Evolutionary conservation across 2,329 filamentous ascomycete genomes (phyloP).

Genomic region (Lachnellula hyalina): DNA sequence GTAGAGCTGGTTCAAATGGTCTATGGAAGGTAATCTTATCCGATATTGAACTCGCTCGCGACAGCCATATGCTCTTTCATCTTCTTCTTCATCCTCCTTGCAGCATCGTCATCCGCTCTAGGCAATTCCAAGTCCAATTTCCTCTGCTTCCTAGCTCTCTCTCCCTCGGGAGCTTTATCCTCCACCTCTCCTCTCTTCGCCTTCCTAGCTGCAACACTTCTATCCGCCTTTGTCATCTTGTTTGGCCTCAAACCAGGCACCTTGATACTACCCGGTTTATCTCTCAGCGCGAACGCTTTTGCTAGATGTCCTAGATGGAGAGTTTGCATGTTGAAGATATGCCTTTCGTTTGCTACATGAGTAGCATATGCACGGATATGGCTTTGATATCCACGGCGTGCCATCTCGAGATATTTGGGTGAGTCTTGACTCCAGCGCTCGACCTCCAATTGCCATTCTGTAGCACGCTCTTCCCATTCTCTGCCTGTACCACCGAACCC

Average conservation of each 20-base stretch:
- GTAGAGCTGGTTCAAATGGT: not conserved
- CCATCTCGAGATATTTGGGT: slow-evolving; percentile 69
- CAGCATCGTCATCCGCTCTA: slow-evolving; percentile 49
- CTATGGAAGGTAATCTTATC: slow-evolving; percentile 33
- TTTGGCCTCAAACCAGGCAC: slow-evolving; percentile 40
- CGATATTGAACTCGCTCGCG: slow-evolving; percentile 65
- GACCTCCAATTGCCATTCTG: slow-evolving; percentile 60
- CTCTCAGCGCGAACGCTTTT: slow-evolving; percentile 86
- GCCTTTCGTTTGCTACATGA: slow-evolving; percentile 77
- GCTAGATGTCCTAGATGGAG: slow-evolving; percentile 89
- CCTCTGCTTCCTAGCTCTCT: slow-evolving; percentile 32
- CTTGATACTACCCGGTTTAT: slow-evolving; percentile 79
- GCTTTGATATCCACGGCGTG: slow-evolving; percentile 80
- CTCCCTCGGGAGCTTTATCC: slow-evolving; percentile 31
- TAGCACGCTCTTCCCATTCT: slow-evolving; percentile 61
- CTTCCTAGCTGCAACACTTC: slow-evolving; percentile 34
- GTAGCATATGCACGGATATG: slow-evolving; percentile 94
- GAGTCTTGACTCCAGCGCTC: slow-evolving; percentile 62
- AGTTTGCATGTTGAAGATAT: slow-evolving; percentile 85
- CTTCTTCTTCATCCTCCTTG: slow-evolving; percentile 60
- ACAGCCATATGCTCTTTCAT: slow-evolving; percentile 51
- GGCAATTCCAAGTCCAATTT: slow-evolving; percentile 35
- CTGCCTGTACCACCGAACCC: slow-evolving; percentile 50
- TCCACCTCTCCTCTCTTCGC: slow-evolving; percentile 33
- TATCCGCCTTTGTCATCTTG: slow-evolving; percentile 36